phyloP scores from a whole-genome alignment of 1,284 basidiomycete species.

The Fistulina hepatica region DNA sequence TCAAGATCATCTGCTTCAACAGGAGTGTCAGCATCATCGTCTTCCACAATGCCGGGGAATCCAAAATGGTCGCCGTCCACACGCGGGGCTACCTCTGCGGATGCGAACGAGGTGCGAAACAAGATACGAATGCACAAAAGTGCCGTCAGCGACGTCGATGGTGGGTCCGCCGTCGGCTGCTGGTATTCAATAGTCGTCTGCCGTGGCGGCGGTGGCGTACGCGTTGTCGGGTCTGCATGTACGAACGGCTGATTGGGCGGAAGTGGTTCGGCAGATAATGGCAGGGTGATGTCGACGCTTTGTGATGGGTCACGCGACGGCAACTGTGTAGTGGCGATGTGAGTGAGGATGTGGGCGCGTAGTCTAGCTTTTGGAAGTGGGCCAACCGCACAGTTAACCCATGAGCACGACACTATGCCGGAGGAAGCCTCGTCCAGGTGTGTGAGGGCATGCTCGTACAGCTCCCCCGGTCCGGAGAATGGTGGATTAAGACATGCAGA shows the following conservation, averaged over 20 bases:
- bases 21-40: conserved; percentile 42
- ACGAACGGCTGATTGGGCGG: conserved; percentile 47
- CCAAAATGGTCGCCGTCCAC: conserved; percentile 73
- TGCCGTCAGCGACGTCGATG: conserved; percentile 62
- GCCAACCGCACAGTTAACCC: conserved; percentile 48
- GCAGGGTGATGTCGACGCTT: conserved; percentile 55
- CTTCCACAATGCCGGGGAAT: conserved; percentile 65
- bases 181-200: conserved; percentile 45
- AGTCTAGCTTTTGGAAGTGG: conserved; percentile 39
- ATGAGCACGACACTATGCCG: conserved; percentile 43
- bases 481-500: conserved; percentile 38
- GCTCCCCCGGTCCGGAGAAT: conserved; percentile 40
- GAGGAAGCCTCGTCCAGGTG: conserved; percentile 39
- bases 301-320: conserved; percentile 50
- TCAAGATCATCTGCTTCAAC: conserved; percentile 36
- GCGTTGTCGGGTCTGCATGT: conserved; percentile 46
- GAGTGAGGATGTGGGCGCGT: conserved; percentile 60
- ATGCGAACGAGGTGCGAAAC: conserved; percentile 64
- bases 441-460: conserved; percentile 59
- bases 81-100: conserved; percentile 56
- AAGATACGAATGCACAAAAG: conserved; percentile 65
- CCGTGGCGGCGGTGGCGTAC: conserved; percentile 52
- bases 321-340: conserved; percentile 48
- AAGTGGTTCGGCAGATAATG: conserved; percentile 36
- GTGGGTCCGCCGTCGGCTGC: conserved; percentile 49